Evolutionary conservation across 805 yeast genomes (phyloP).

Genomic region (Barnettozyma sp.): DNA sequence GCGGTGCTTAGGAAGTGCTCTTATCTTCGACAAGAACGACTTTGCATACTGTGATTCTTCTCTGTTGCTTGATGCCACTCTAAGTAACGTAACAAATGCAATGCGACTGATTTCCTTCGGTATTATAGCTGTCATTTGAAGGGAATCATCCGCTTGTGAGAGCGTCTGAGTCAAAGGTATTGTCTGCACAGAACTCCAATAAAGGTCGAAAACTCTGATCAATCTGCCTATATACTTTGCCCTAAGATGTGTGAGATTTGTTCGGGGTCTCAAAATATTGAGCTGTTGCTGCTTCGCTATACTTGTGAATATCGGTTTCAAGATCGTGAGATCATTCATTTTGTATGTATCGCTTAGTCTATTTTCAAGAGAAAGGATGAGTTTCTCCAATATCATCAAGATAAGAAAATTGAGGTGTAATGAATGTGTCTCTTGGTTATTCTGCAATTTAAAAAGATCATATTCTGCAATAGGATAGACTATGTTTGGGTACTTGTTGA

Average conservation of each 20-base stretch:
- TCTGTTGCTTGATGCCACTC: slow-evolving; percentile 45
- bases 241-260: slow-evolving; percentile 19
- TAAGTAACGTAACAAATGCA: slow-evolving; percentile 42
- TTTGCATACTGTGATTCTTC: slow-evolving; percentile 34
- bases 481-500: slow-evolving; percentile 12
- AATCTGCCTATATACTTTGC: slow-evolving; percentile 18
- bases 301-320: slow-evolving; percentile 17
- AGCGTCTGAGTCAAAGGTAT: background rate
- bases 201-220: slow-evolving; percentile 17
- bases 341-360: slow-evolving; percentile 18
- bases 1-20: slow-evolving; percentile 25
- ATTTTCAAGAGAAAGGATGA: slow-evolving; percentile 18
- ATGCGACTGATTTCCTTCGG: slow-evolving; percentile 34
- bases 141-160: slow-evolving; percentile 5
- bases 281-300: slow-evolving; percentile 29
- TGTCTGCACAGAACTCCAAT: slow-evolving; percentile 20
- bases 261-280: slow-evolving; percentile 23
- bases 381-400: slow-evolving; percentile 42
- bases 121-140: slow-evolving; percentile 14
- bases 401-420: slow-evolving; percentile 40
- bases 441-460: slow-evolving; percentile 16
- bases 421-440: slow-evolving; percentile 38
- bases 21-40: slow-evolving; percentile 31
- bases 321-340: slow-evolving; percentile 19
- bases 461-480: slow-evolving; percentile 11